phyloP scores from a whole-genome alignment of 345 rosid genomes.

The Gossypioides kirkii region DNA sequence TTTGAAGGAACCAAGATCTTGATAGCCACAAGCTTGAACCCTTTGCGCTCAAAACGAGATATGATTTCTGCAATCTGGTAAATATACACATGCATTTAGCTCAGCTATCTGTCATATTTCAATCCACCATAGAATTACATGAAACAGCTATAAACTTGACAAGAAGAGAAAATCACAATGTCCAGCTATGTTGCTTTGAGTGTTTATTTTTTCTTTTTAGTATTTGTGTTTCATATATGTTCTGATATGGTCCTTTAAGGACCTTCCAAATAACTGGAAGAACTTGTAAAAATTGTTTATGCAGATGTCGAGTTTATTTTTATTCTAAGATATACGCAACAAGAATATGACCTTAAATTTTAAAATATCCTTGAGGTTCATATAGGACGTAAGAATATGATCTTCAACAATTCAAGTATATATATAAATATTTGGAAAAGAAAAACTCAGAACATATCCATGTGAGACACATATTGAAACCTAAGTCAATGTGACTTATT shows the following conservation, averaged over 20 bases:
- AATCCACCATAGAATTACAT: neutral
- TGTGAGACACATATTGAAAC: too few relatives aligned
- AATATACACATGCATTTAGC: neutral
- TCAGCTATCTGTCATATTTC: neutral
- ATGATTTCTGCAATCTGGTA: constrained; percentile 81
- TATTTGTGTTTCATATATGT: neutral
- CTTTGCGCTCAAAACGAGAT: constrained; percentile 93
- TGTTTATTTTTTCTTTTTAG: neutral
- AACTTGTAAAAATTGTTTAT: too few relatives aligned
- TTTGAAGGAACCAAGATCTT: constrained; percentile 76
- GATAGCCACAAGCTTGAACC: constrained; percentile 92
- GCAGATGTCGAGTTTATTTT: too few relatives aligned
- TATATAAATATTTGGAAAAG: too few relatives aligned
- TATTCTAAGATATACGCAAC: too few relatives aligned
- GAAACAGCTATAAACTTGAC: neutral
- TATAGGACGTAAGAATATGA: too few relatives aligned
- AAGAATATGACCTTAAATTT: too few relatives aligned
- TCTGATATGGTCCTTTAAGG: too few relatives aligned
- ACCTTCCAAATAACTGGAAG: too few relatives aligned
- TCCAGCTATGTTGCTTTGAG: neutral
- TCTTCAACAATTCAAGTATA: too few relatives aligned
- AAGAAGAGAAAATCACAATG: neutral
- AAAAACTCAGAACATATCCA: too few relatives aligned
- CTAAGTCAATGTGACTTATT: neutral
- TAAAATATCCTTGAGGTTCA: too few relatives aligned